phyloP scores from a whole-genome alignment of 2,329 filamentous ascomycete genomes.

The Raffaelea arxii region DNA sequence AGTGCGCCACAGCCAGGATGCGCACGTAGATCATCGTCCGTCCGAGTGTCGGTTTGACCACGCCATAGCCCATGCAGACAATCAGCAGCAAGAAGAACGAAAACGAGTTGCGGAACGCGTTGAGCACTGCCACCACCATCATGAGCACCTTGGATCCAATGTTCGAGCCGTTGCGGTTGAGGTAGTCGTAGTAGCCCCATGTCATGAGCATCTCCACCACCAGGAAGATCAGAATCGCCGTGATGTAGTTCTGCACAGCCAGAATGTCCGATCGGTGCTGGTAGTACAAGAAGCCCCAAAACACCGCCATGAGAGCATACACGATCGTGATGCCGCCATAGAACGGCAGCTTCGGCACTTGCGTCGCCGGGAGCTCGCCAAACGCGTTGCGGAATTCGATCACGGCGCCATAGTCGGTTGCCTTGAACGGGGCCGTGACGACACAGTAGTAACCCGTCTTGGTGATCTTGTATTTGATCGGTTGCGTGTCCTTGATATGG shows the following conservation, averaged over 20 bases:
- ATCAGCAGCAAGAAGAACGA: conserved; percentile 97
- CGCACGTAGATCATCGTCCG: conserved; percentile 92
- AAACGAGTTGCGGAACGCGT: conserved; percentile 91
- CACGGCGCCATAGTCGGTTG: conserved; percentile 64
- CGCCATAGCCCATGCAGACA: conserved; percentile 98
- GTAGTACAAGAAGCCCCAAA: conserved; percentile 93
- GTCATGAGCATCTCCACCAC: conserved; percentile 97
- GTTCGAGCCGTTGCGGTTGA: conserved; percentile 83
- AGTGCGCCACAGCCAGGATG: conserved; percentile 83
- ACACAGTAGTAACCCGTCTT: conserved; percentile 97
- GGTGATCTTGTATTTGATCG: conserved; percentile 73
- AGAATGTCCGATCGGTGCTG: conserved; percentile 92
- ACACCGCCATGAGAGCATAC: conserved; percentile 77
- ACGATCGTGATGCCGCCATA: conserved; percentile 91
- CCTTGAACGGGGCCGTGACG: conserved; percentile 61
- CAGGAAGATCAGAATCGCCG: conserved; percentile 87
- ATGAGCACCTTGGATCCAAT: conserved; percentile 75
- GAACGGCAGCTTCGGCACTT: conserved; percentile 95
- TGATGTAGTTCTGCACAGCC: conserved; percentile 98
- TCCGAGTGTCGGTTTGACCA: conserved; percentile 87
- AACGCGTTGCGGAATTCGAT: conserved; percentile 94
- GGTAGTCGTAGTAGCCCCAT: conserved; percentile 97
- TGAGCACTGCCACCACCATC: conserved; percentile 84
- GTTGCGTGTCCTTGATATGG: conserved; percentile 63
- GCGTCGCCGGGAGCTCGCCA: conserved; percentile 86